Evolutionary conservation across 2,329 filamentous ascomycete species (phyloP).

Genomic region (Chrysosporium keratinophilum): DNA sequence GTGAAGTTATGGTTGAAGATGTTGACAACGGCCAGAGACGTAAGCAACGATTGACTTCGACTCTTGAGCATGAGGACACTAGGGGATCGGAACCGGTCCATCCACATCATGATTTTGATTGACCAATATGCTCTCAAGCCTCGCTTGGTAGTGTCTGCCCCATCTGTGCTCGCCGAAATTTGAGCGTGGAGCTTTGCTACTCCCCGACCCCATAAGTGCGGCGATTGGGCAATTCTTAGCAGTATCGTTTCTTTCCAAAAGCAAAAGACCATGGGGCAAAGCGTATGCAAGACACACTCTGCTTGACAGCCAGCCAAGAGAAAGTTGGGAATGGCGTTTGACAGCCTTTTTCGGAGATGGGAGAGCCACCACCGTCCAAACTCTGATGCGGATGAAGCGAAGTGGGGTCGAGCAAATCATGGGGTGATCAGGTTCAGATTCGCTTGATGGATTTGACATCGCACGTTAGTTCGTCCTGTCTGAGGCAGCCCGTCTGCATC

Average conservation of each 20-base stretch:
- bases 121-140: too few species aligned
- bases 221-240: background rate
- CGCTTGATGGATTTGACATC: background rate
- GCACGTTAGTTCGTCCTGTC: background rate
- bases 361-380: background rate
- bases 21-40: background rate
- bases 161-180: background rate
- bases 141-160: background rate
- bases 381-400: slow-evolving; percentile 1
- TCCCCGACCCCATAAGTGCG: background rate
- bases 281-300: background rate
- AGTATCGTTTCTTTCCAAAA: background rate
- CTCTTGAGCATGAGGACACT: too few species aligned
- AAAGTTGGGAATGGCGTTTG: background rate
- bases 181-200: background rate
- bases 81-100: too few species aligned
- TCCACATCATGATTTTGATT: too few species aligned
- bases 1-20: background rate
- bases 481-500: too few species aligned
- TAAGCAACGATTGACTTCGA: too few species aligned
- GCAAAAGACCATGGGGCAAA: background rate
- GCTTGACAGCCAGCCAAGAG: background rate
- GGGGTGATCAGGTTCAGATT: background rate
- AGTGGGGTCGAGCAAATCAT: background rate
- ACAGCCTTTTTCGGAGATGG: background rate